Base-by-base conservation (phyloP, 2,329 filamentous ascomycete genomes). In the Nemania diffusa region DNA sequence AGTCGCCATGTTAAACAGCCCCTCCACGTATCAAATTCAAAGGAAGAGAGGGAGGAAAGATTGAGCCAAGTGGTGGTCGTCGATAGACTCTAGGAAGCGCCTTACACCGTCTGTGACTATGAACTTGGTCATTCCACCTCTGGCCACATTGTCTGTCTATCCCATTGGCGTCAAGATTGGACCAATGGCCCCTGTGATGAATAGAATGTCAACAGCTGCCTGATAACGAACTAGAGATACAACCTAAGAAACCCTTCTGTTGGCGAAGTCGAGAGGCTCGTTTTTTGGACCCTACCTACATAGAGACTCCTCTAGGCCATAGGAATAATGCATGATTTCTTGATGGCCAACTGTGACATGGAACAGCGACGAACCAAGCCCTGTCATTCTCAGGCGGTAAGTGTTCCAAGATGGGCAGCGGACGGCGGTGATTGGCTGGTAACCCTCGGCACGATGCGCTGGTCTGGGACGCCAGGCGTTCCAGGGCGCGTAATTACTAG, bases 401-500 rank as follows among this genome's bases (percentile, higher is more conserved):
- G 76, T 77, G 80, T 81, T 81, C 77, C 80, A 81, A 78, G 73
- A 73, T 73, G 64, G 64, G 65, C 42, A 70, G 66, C 65, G 68
- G 67, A 67, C 34, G 69, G 50, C 29, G 55, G 64, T 81, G 77
- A 83, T 83, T 84, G 79, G 81, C 57, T 59, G 69, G 64, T 63
- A 68, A 57, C 59, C 56, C 69, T 73, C 74, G 72, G 72, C 66
- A 72, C 70, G 71, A 73, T 74, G 71, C 69, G 74, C 71, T 73
- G 73, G 62, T 73, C 72, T 74, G 73, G 74, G 76, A 78, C 74
- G 72, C 73, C 74, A 74, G 69, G 71, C 73, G 72, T 81, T 79
- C 78, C 78, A 79, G 77, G 81, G 82, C 82, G 82, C 79, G 76
- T 83, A 82, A 59, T 68, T 32, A 42, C 62, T 26, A 57, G 65